These are phyloP conservation scores for Rhododendron mucronatum DNA, from an alignment of 148 eudicot species.

Conservation along the genomic window DNA sequence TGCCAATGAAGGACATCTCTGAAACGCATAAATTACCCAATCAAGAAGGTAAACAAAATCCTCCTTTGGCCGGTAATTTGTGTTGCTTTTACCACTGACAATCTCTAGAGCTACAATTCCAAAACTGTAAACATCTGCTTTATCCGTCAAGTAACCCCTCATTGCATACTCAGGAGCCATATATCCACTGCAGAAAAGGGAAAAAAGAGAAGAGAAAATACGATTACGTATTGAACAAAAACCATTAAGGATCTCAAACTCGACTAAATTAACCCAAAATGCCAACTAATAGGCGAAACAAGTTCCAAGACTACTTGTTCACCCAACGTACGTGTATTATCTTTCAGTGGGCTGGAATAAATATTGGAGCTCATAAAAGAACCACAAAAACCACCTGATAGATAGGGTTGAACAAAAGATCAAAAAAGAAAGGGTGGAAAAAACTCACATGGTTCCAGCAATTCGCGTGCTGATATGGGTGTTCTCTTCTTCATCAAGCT, in stretches of 20 bases:
- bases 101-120: slow-evolving; percentile 55
- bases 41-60: slow-evolving; percentile 62
- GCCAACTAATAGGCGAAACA: neutral
- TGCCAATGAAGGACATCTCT: neutral
- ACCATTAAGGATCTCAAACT: neutral
- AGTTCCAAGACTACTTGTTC: neutral
- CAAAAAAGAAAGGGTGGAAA: neutral
- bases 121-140: slow-evolving; percentile 65
- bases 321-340: neutral
- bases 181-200: slow-evolving; percentile 35
- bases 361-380: neutral
- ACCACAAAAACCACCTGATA: neutral
- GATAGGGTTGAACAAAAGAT: neutral
- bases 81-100: slow-evolving; percentile 61
- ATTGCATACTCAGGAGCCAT: slow-evolving; percentile 68
- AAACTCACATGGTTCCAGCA: slow-evolving; percentile 39
- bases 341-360: neutral
- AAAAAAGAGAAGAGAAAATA: neutral
- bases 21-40: slow-evolving; percentile 34
- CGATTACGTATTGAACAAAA: neutral
- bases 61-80: slow-evolving; percentile 48
- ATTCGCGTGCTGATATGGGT: slow-evolving; percentile 35
- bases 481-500: slow-evolving; percentile 36
- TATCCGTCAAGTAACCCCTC: slow-evolving; percentile 57
- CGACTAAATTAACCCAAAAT: neutral